Base-by-base conservation (phyloP, 306 rosid species). In the Pterocarpus santalinus region DNA sequence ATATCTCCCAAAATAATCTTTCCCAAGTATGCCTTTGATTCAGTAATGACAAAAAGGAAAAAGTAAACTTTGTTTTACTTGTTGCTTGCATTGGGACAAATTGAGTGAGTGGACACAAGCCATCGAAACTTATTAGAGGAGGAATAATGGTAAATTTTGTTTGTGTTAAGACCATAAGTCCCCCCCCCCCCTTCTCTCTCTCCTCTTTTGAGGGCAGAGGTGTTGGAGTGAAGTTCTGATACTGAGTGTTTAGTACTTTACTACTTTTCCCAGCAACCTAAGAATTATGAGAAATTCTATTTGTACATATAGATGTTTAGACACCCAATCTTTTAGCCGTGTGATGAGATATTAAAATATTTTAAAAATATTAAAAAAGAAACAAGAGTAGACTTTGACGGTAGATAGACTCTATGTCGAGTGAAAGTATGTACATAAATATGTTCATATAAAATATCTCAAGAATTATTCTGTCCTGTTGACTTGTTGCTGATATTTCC, bases 71-170 rank as follows among this genome's bases (percentile, higher is more conserved):
- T 35, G 33, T 63, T 69, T 51, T 22, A 28, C 2, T 30, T 17
- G 16, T 34, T 69, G 76, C 62, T 71, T 79, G 84, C 41, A 46
- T 60, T 76, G 72, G 46, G 81, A 62, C 83, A 72, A 72, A 68
- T 41, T 36, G 5, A 15, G 28, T 66, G 9, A 7, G 2, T 7
- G 9, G 13, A 3, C 38, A 6, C 5, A 36, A 73, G 61, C 12
- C 28, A 41, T 6, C 43, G 10, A 61, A 12, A 32, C 3, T 32
- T 33, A 5, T 56, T 32, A 56, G 62, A 56, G 15, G 41, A 10
- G n/a, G 30, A 8, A 44, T 41, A 38, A 82, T 35, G 10, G 44
- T 66, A 66, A 22, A 41, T 28, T 39, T 10, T 22, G 75, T 62
- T 57, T 43, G 47, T 5, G 6, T 43, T 22, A 22, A 1, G 28